These are phyloP conservation scores for Triticum dicoccoides DNA, from an alignment of 176 grass and related monocot species.

Conservation along the genomic window DNA sequence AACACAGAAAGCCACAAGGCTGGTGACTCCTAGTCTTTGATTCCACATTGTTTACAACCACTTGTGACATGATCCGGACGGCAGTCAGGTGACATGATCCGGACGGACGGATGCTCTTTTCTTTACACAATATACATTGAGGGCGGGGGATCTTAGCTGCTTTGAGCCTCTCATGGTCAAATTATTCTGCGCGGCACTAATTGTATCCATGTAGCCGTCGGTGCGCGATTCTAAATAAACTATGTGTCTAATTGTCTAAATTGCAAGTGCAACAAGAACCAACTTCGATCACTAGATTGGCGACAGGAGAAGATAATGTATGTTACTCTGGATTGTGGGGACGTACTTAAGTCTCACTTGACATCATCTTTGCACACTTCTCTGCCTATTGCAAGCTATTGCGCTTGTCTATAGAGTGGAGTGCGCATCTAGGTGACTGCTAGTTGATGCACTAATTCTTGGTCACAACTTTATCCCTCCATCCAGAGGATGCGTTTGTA, in stretches of 20 bases:
- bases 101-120: not conserved
- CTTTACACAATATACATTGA: too few relatives aligned
- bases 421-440: not conserved
- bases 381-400: not conserved
- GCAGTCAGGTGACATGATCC: not conserved
- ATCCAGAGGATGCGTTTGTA: not conserved
- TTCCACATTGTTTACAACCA: not conserved
- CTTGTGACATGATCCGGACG: too few relatives aligned
- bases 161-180: constrained; percentile 1
- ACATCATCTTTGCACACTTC: constrained; percentile 9
- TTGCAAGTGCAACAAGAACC: not conserved
- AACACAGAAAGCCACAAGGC: too few relatives aligned
- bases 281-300: constrained; percentile 3
- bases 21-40: not conserved
- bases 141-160: not conserved
- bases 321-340: not conserved
- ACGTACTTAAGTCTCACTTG: not conserved
- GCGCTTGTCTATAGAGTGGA: not conserved
- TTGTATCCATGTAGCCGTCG: not conserved
- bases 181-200: constrained; percentile 32
- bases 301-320: not conserved
- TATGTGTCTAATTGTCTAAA: not conserved
- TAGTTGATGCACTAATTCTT: constrained; percentile 13
- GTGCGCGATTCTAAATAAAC: too few relatives aligned
- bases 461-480: not conserved